Conservation (phyloP, 2,329 filamentous ascomycete species). For the Aspergillus calidoustus region DNA sequence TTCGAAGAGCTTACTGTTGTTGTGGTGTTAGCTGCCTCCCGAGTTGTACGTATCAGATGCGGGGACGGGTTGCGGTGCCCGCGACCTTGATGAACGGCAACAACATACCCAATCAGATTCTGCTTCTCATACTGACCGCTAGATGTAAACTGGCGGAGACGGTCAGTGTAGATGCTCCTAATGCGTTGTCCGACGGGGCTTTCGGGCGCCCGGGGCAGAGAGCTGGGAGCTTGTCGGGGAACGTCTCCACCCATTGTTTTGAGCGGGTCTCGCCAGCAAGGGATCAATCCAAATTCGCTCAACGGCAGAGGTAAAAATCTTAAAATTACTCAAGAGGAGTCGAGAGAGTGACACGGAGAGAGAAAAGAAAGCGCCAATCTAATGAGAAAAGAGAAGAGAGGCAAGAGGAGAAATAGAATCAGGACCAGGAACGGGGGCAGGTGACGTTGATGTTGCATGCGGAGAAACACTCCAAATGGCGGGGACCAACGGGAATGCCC, state of each 20-base stretch:
- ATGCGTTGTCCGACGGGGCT: slow-evolving; percentile 76
- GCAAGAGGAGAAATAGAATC: slow-evolving; percentile 12
- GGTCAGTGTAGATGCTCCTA: slow-evolving; percentile 79
- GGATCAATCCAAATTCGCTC: not conserved
- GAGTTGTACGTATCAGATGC: not conserved
- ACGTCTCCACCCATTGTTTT: slow-evolving; percentile 31
- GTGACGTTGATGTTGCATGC: slow-evolving; percentile 25
- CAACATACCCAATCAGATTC: slow-evolving; percentile 71
- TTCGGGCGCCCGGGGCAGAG: slow-evolving; percentile 56
- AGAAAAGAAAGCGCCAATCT: not conserved
- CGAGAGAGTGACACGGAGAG: not conserved
- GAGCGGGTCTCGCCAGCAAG: slow-evolving; percentile 14
- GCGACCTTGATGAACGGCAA: not conserved
- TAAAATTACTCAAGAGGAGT: not conserved
- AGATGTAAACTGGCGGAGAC: slow-evolving; percentile 79
- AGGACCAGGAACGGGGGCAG: slow-evolving; percentile 24
- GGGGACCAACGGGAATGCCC: slow-evolving; percentile 9
- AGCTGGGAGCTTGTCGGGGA: slow-evolving; percentile 38
- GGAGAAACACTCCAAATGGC: slow-evolving; percentile 14
- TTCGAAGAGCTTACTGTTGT: slow-evolving; percentile 71
- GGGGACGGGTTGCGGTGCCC: not conserved
- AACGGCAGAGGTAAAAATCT: not conserved
- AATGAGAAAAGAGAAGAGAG: slow-evolving; percentile 1
- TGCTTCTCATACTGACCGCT: slow-evolving; percentile 77
- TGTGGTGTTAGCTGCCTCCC: slow-evolving; percentile 5